Conservation (phyloP, 768 basidiomycete species). For the Amanita pallidorosea region DNA sequence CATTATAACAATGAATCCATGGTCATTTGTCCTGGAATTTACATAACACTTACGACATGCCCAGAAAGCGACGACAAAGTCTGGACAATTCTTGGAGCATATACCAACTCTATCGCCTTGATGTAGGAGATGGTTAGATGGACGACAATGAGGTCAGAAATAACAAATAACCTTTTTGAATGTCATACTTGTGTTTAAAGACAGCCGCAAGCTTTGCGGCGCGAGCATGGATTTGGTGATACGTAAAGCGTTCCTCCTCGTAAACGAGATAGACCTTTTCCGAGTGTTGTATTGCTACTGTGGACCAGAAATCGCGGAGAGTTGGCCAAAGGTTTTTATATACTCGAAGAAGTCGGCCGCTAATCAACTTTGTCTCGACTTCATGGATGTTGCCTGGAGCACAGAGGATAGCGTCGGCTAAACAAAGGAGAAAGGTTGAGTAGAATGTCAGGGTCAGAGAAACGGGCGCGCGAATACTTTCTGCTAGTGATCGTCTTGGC, state of each 20-base stretch:
- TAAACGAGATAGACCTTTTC: constrained; percentile 37
- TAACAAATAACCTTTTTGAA: constrained; percentile 31
- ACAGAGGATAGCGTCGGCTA: constrained; percentile 25
- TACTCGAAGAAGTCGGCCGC: constrained; percentile 33
- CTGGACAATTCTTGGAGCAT: constrained; percentile 37
- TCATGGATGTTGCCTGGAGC: constrained; percentile 31
- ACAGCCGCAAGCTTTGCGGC: constrained; percentile 26
- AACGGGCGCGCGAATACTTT: constrained; percentile 6
- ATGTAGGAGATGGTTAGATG: not conserved
- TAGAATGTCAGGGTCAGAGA: not conserved
- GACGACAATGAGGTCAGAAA: not conserved
- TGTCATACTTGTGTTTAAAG: constrained; percentile 29
- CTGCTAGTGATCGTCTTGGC: constrained; percentile 11
- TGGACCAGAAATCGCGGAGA: constrained; percentile 38
- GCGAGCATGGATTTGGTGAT: constrained; percentile 23
- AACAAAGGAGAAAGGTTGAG: constrained; percentile 8
- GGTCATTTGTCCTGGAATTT: not conserved
- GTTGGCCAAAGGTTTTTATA: constrained; percentile 45
- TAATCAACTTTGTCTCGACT: constrained; percentile 29
- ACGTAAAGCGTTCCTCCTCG: constrained; percentile 35
- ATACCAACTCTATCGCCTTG: constrained; percentile 33
- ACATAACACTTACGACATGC: constrained; percentile 28
- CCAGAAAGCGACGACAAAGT: constrained; percentile 36
- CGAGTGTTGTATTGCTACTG: constrained; percentile 20
- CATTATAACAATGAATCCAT: not conserved